These are phyloP conservation scores for Albugo laibachii DNA, from an alignment of 352 stramenopile genomes.

Conservation along the genomic window DNA sequence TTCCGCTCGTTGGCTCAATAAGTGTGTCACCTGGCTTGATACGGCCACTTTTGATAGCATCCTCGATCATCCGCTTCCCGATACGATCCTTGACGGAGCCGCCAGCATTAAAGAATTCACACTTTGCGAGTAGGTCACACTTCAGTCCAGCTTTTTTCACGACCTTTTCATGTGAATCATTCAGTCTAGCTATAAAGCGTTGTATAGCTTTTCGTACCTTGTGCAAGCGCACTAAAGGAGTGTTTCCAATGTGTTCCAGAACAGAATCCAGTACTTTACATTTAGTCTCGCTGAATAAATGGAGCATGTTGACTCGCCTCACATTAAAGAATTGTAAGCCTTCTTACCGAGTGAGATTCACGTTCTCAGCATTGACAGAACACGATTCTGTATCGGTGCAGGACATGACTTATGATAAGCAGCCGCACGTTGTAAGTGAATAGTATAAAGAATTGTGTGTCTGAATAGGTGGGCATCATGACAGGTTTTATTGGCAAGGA, in stretches of 20 bases:
- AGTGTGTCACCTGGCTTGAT: constrained; percentile 86
- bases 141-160: constrained; percentile 45
- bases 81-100: constrained; percentile 81
- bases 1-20: constrained; percentile 91
- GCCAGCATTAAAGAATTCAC: constrained; percentile 89
- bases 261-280: constrained; percentile 83
- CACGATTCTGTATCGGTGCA: too few relatives aligned
- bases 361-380: too few relatives aligned
- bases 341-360: too few relatives aligned
- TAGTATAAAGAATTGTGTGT: too few relatives aligned
- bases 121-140: constrained; percentile 86
- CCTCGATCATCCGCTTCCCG: constrained; percentile 71
- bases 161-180: constrained; percentile 14
- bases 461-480: too few relatives aligned
- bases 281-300: too few relatives aligned
- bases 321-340: too few relatives aligned
- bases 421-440: too few relatives aligned
- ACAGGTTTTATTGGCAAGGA: too few relatives aligned
- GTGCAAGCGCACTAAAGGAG: constrained; percentile 86
- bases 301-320: too few relatives aligned
- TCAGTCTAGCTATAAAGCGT: constrained; percentile 1
- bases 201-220: constrained; percentile 10
- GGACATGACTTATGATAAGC: too few relatives aligned
- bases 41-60: constrained; percentile 64
- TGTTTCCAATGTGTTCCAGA: constrained; percentile 88